Evolutionary conservation across 805 yeast species (phyloP).

Genomic region (Candida taoyuanica): DNA sequence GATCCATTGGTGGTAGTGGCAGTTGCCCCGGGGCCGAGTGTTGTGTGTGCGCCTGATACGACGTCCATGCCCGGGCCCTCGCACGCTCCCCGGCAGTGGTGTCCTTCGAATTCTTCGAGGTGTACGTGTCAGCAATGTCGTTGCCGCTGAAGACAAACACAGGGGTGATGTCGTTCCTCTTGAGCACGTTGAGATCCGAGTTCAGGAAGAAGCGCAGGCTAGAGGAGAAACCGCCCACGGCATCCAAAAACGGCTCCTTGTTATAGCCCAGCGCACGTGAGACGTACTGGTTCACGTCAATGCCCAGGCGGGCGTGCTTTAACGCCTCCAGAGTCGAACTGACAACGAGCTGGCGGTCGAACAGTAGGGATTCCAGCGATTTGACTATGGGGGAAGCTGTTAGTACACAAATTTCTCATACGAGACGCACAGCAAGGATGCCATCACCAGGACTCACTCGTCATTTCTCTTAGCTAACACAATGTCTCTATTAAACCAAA

Average conservation of each 20-base stretch:
- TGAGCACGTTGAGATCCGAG: slow-evolving; percentile 57
- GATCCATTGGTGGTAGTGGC: slow-evolving; percentile 35
- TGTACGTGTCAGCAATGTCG: slow-evolving; percentile 33
- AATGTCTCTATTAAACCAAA: too few relatives aligned
- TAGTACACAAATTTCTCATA: background rate
- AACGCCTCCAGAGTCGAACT: slow-evolving; percentile 60
- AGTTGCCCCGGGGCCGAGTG: slow-evolving; percentile 5
- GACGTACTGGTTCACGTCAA: slow-evolving; percentile 78
- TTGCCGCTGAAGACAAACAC: slow-evolving; percentile 76
- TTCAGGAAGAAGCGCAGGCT: slow-evolving; percentile 53
- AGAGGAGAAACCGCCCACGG: slow-evolving; percentile 77
- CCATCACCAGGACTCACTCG: slow-evolving; percentile 1
- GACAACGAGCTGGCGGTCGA: slow-evolving; percentile 60
- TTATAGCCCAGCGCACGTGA: slow-evolving; percentile 54
- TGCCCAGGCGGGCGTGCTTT: slow-evolving; percentile 67
- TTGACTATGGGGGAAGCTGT: slow-evolving; percentile 31
- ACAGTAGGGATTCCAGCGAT: slow-evolving; percentile 62
- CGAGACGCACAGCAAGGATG: background rate
- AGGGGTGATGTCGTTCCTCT: slow-evolving; percentile 64
- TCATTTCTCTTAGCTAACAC: too few relatives aligned
- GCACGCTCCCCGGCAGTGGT: slow-evolving; percentile 30
- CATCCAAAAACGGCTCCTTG: slow-evolving; percentile 66
- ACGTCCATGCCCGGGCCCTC: slow-evolving; percentile 45
- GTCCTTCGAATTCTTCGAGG: slow-evolving; percentile 34
- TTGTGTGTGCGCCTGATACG: slow-evolving; percentile 21